Evolutionary conservation across 2,329 filamentous ascomycete genomes (phyloP), one percentile per base, ranked within the genome.

Genomic region (Madurella fahalii): DNA sequence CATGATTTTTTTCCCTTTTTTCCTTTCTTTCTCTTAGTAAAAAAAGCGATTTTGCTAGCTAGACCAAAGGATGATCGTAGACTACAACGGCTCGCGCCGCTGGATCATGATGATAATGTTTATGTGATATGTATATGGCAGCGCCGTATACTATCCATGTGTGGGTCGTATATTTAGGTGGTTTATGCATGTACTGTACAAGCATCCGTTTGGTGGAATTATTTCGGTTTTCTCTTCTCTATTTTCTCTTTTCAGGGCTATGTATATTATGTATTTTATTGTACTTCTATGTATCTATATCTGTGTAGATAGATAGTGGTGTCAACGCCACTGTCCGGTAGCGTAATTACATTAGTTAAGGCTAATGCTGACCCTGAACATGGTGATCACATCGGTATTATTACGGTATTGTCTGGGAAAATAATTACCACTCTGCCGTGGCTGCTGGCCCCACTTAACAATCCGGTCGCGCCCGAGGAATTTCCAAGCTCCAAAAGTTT

Each of bases 401-500:
- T n/a, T n/a, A n/a, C n/a, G n/a, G n/a, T n/a, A n/a, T n/a, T n/a
- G n/a, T n/a, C n/a, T n/a, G n/a, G n/a, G n/a, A n/a, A n/a, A n/a
- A n/a, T n/a, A n/a, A n/a, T n/a, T n/a, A n/a, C n/a, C 25, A 7
- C 25, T 25, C 7, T 25, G 25, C 25, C 7, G 25, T 7, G 25
- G 25, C 25, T 25, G 25, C 34, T 11, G 9, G 13, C 2, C 13
- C 34, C 34, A 37, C 15, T 11, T 30, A 15, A 9, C 51, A 31
- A 47, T 43, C 40, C 45, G 25, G 2, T 18, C 17, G 25, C 25
- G 25, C 7, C 11, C 32, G 46, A 40, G 18, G 52, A 49, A 49
- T 45, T 53, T 53, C 51, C 43, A 47, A 46, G 43, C 18, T 42
- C 30, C 34, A 9, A 37, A 30, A 49, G 52, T 34, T 54, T 17